Base-by-base conservation (phyloP, 1,284 basidiomycete genomes). In the Schizopora paradoxa region DNA sequence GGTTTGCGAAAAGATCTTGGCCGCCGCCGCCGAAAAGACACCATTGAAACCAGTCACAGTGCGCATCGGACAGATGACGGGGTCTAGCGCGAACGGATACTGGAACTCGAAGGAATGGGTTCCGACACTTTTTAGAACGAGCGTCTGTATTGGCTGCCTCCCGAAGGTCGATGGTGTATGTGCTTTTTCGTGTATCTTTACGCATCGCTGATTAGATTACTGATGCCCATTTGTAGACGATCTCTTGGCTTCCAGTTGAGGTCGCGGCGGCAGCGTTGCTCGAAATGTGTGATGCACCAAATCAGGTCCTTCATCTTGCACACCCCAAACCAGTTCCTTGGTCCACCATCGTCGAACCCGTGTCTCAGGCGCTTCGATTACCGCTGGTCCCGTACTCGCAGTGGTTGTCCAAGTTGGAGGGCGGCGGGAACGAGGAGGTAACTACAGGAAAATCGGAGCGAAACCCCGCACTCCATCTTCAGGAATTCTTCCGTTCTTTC, bases 61-160 rank as follows among this genome's bases (percentile, higher is more conserved):
- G 25, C 51, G 54, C 22, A 39, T 49, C n/a, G 52, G 55, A 7
- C 55, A 57, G 35, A 48, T 44, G 40, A 51, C 56, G 44, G 65
- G 62, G 37, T 57, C 47, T n/a, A 46, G 18, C 37, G 54, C 38
- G 37, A 56, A 45, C 38, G 63, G 64, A 1, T 44, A 41, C 23
- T 66, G 64, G 63, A 64, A 60, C 38, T 25, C 51, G 14, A 47
- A 45, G 13, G 60, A 66, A 19, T 61, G 60, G 52, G 45, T 66
- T 3, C 66, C 64, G 4, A 45, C 53, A 27, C 53, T 69, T 36
- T 54, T 67, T 8, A 49, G 37, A 25, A 52, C 53, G 6, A 46
- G 51, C 10, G 26, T 41, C 4, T 18, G 14, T 26, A 28, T 54
- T 2, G 48, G 54, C 3, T 48, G 49, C 10, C 51, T 59, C 7